Base-by-base conservation (phyloP, 768 basidiomycete genomes). In the Auriscalpium vulgare region DNA sequence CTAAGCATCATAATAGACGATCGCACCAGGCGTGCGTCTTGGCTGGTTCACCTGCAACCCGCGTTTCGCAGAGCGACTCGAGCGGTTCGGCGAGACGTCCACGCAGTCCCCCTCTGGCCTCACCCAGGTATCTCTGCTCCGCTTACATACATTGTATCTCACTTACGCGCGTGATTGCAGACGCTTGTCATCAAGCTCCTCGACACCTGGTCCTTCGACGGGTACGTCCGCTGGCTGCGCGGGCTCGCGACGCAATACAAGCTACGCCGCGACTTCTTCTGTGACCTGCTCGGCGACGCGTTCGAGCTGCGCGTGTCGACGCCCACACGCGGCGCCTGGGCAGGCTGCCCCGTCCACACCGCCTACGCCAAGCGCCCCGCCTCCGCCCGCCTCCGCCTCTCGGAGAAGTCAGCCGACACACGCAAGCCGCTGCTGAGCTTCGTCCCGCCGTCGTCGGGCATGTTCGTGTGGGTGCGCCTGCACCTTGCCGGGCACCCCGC, bases 21-120 rank as follows among this genome's bases (percentile, higher is more conserved):
- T 91, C 48, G 85, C 85, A 3, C 90, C 90, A 3, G 91, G 89
- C 3, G 79, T 79, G 53, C 80, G 89, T 9, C 67, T 91, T 23
- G 91, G 90, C 3, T 94, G 83, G 83, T 84, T 87, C 65, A 91
- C 88, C 2, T 85, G 85, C 63, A 84, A 81, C 62, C 83, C 88
- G 1, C 50, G 83, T 23, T 90, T 93, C 65, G 84, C 85, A 10
- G 90, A 92, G 65, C 75, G 87, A 23, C 67, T 93, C 10, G 82
- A 87, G 62, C 74, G 90, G 47, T 78, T 80, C 16, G 76, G 78
- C 16, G 91, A 93, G 71, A 81, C 79, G 0, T 76, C 78, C 4
- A 81, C 86, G 0, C 87, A 88, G 63, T 77, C 78, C 0, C 86
- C 90, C 8, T 83, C 79, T 57, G 91, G 89, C 4, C 85, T 91